Evolutionary conservation across 2,329 filamentous ascomycete species (phyloP), one percentile per base, ranked within the genome.

Genomic region (Blumeria graminis): DNA sequence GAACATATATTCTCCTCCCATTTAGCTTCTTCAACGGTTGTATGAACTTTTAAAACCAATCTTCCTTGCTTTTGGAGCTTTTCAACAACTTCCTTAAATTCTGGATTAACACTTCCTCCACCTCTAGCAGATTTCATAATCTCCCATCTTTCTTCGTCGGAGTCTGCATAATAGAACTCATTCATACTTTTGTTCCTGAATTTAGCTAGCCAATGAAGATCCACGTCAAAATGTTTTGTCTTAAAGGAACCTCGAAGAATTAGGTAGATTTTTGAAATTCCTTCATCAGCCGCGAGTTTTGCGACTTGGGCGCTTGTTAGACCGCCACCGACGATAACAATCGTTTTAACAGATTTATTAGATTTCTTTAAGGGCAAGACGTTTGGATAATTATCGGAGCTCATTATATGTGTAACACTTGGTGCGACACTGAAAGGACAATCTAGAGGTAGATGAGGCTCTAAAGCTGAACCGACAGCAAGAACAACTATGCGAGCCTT

Each of bases 181-280:
- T 84, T 81, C 65, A 89, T 84, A 61, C 85, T 79, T 56, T 79
- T 76, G 65, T 90, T 90, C 57, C 81, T 80, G 67, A 84, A 90
- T 65, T 90, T 90, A 9, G 82, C 83, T 67, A 90, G 83, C 86
- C 86, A 92, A 52, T 77, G 74, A 1, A 90, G 72, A 57, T 81
- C 77, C 28, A 90, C 75, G 62, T 90, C 86, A 61, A 90, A 90
- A 58, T 82, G 80, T 67, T 90, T 90, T 54, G 86, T 74, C 58
- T 65, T 66, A 14, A 75, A 62, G 0, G 71, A 68, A 0, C 75
- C 72, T 0, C 86, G 74, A 75, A 88, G 80, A 32, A 90, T 64
- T 55, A 84, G 76, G 71, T 76, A 84, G 0, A 89, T 80, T 59
- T 79, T 82, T 0, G 71, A 74, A 0, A 86, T 79, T 0, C 83